Evolutionary conservation across 179 eudicot species (phyloP).

Genomic region (Patellifolia procumbens): DNA sequence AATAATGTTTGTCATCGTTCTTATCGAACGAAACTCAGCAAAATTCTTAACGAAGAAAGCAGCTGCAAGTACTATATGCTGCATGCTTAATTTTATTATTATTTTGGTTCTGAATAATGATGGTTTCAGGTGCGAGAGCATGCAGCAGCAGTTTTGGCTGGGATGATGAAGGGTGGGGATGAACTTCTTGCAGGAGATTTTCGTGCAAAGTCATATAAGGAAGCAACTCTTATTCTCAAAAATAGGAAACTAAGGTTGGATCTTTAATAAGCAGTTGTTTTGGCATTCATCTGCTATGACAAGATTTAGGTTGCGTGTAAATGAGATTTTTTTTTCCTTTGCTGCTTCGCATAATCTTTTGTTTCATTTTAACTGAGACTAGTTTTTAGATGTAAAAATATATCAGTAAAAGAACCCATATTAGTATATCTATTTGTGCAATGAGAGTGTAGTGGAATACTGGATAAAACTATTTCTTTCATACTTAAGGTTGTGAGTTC

Average conservation of each 20-base stretch:
- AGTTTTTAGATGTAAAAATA: no score
- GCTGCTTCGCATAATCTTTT: neutral
- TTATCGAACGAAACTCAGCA: neutral
- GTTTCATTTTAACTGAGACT: neutral
- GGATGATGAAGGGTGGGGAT: constrained; percentile 93
- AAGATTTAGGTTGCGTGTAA: constrained; percentile 1
- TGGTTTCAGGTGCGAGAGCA: constrained; percentile 93
- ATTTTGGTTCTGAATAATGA: constrained; percentile 21
- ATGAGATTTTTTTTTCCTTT: neutral
- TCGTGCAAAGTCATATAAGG: constrained; percentile 69
- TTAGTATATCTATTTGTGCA: no score
- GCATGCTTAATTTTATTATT: neutral
- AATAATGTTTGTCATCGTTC: neutral
- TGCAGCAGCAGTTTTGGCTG: constrained; percentile 97
- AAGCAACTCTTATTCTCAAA: constrained; percentile 59
- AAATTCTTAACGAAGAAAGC: neutral
- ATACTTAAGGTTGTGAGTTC: no score
- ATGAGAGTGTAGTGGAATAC: no score
- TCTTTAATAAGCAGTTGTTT: constrained; percentile 13
- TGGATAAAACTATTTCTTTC: no score
- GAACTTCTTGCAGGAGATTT: constrained; percentile 69
- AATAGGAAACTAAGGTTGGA: constrained; percentile 74
- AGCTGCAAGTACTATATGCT: neutral
- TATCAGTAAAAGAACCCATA: no score
- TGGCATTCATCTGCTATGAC: neutral